Base-by-base conservation (phyloP, 2,329 filamentous ascomycete species). In the Lasiodiplodia hormozganensis region DNA sequence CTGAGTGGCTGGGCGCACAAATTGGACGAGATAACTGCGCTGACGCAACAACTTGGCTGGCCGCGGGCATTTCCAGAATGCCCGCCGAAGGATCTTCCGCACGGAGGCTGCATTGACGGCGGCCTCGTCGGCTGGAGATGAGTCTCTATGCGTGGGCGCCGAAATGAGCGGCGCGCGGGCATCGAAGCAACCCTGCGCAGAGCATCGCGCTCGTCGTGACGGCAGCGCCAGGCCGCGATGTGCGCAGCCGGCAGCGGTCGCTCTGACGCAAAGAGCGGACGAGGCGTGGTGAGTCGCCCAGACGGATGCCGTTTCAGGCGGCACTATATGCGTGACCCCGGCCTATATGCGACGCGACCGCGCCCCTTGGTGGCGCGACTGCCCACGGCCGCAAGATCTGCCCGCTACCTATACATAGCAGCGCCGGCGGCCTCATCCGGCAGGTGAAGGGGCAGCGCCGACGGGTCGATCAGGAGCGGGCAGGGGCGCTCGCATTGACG, bases 1-100 rank as follows among this genome's bases (percentile, higher is more conserved):
- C 70, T 80, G 76, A 81, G 76, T 81, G 79, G 79, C 77, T 79
- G 75, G 74, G 72, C 71, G 73, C 69, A 70, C 76, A 78, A 80
- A 77, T 80, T 78, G 76, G 77, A 72, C 72, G 73, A 76, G 73
- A 72, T 74, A 53, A 65, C 62, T 49, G 52, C 62, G 49, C 49
- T 66, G 74, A 73, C 72, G 73, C 74, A 69, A 76, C 73, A 74
- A 69, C 70, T 53, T 23, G 23, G 51, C 51, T 53, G 70, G 73
- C 74, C 72, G 28, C 28, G 31, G 43, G 52, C 62, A 74, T 69
- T 80, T 81, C 78, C 78, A 80, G 78, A 80, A 80, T 72, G 74
- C 75, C 74, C 73, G 74, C 72, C 76, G 76, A 78, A 80, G 77
- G 80, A 53, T 80, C 78, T 79, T 77, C 77, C 78, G 73, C 73